phyloP scores from a whole-genome alignment of 805 yeast genomes.

The Candida golubevii region DNA sequence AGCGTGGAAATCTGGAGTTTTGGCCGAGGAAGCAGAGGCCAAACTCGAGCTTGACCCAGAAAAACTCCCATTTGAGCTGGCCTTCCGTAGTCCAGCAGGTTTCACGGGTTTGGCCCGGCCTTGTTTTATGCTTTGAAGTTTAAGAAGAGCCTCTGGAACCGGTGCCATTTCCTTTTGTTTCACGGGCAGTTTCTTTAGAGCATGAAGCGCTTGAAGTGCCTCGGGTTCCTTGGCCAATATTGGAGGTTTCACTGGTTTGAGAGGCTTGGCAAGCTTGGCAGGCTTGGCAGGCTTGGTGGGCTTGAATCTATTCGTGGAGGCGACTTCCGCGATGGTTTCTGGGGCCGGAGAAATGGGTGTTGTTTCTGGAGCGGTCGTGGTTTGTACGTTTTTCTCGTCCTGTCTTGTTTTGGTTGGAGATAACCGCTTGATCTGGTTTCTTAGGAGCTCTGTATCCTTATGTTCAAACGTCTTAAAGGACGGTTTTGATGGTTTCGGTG shows the following conservation, averaged over 20 bases:
- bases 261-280: conserved; percentile 5
- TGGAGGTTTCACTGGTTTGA: conserved; percentile 10
- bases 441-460: conserved; percentile 8
- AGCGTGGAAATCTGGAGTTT: conserved; percentile 8
- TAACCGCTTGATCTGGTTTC: conserved; percentile 5
- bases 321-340: too few relatives aligned
- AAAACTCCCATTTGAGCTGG: not conserved
- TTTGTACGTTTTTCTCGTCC: not conserved
- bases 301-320: too few relatives aligned
- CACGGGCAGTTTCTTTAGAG: conserved; percentile 7
- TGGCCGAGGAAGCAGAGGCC: not conserved
- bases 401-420: conserved; percentile 10
- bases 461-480: conserved; percentile 2
- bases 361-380: too few relatives aligned
- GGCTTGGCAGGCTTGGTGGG: conserved; percentile 11
- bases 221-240: conserved; percentile 6
- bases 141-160: conserved; percentile 25
- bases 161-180: conserved; percentile 1
- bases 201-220: conserved; percentile 10
- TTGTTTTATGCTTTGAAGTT: conserved; percentile 11
- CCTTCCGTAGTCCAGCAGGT: not conserved
- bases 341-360: too few relatives aligned
- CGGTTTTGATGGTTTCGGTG: conserved; percentile 19
- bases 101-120: not conserved
- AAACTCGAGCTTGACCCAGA: not conserved